These are phyloP conservation scores for Anthracocystis walkeri DNA, from an alignment of 1,284 basidiomycete genomes.

Conservation along the genomic window DNA sequence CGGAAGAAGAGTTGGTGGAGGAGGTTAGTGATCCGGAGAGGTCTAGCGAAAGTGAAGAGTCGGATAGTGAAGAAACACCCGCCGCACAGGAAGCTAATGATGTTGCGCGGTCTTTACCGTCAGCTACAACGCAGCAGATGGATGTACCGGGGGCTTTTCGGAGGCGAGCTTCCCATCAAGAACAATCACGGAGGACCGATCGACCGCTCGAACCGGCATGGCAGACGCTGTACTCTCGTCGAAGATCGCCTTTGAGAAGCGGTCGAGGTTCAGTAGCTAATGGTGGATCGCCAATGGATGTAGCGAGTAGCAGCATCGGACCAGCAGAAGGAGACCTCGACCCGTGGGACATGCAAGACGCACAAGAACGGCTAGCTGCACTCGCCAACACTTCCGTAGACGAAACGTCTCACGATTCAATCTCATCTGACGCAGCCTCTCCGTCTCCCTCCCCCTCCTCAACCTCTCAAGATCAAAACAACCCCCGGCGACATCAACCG, in stretches of 20 bases:
- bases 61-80: background rate
- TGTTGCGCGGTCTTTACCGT: constrained; percentile 1
- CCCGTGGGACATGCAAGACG: constrained; percentile 53
- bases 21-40: constrained; percentile 38
- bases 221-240: constrained; percentile 44
- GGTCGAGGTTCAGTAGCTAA: background rate
- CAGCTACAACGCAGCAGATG: background rate
- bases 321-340: constrained; percentile 48
- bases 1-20: constrained; percentile 46
- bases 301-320: constrained; percentile 10
- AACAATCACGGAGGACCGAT: constrained; percentile 6
- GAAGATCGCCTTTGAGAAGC: constrained; percentile 11
- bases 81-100: background rate
- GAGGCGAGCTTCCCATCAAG: constrained; percentile 9
- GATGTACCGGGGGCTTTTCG: background rate
- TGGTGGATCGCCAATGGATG: background rate
- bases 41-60: constrained; percentile 8
- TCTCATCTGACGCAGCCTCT: background rate
- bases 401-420: background rate
- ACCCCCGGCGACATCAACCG: background rate
- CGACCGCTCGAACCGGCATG: constrained; percentile 38
- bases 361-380: constrained; percentile 39
- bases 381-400: constrained; percentile 6
- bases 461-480: no score
- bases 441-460: background rate